phyloP scores from a whole-genome alignment of 2,329 filamentous ascomycete species.

The Curvularia lunata region DNA sequence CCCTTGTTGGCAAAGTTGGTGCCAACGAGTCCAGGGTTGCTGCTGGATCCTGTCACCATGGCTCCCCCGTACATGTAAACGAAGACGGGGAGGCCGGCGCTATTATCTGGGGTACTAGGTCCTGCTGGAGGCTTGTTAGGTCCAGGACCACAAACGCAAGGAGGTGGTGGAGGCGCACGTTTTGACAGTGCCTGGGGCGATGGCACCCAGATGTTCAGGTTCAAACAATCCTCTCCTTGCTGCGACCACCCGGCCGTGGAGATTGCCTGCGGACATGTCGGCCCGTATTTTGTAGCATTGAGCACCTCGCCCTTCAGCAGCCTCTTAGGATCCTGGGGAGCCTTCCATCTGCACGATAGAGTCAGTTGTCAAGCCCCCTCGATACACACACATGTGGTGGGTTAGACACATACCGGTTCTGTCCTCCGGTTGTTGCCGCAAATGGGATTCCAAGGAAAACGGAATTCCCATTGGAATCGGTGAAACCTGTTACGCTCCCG shows the following conservation, averaged over 20 bases:
- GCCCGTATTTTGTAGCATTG: slow-evolving; percentile 29
- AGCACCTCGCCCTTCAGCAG: slow-evolving; percentile 19
- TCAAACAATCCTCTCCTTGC: slow-evolving; percentile 49
- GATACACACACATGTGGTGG: background rate
- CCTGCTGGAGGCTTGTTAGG: slow-evolving; percentile 6
- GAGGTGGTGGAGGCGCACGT: slow-evolving; percentile 7
- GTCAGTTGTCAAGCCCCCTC: background rate
- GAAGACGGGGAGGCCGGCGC: slow-evolving; percentile 38
- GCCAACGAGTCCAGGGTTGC: slow-evolving; percentile 52
- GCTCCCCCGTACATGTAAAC: slow-evolving; percentile 55
- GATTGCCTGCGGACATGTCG: slow-evolving; percentile 35
- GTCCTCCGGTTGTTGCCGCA: slow-evolving; percentile 31
- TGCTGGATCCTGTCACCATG: slow-evolving; percentile 51
- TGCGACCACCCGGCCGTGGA: slow-evolving; percentile 28
- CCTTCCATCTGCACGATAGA: slow-evolving; percentile 23
- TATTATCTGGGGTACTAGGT: background rate
- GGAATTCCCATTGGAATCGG: slow-evolving; percentile 27
- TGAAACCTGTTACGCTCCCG: slow-evolving; percentile 27
- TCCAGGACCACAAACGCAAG: background rate
- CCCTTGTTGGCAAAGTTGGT: slow-evolving; percentile 45
- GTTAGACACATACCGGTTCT: slow-evolving; percentile 25
- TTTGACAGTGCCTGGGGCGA: slow-evolving; percentile 3
- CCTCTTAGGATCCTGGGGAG: slow-evolving; percentile 23
- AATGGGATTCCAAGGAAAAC: slow-evolving; percentile 36
- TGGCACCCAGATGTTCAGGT: slow-evolving; percentile 41